These are phyloP conservation scores for Leishmania arabica DNA, from an alignment of 208 protist genomes.

Conservation along the genomic window DNA sequence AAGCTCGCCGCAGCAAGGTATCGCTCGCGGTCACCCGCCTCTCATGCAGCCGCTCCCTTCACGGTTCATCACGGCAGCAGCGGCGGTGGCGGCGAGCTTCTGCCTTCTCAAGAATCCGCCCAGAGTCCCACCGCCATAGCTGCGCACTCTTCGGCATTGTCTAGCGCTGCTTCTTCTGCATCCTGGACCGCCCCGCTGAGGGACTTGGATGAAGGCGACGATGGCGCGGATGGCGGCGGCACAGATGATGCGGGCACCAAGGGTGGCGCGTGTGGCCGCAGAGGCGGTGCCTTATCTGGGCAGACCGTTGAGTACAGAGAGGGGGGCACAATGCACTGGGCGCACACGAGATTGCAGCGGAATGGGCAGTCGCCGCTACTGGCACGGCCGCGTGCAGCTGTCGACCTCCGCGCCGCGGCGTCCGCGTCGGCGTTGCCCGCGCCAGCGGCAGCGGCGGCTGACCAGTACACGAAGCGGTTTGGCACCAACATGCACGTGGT, in stretches of 20 bases:
- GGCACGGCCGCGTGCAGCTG: neutral
- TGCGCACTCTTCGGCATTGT: neutral
- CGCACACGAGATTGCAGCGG: neutral
- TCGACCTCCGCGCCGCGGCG: neutral
- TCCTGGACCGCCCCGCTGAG: neutral
- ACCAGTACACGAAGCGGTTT: slow-evolving; percentile 52
- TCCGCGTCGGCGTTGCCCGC: neutral
- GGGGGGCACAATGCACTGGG: neutral
- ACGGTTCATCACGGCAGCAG: neutral
- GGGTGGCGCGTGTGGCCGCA: neutral
- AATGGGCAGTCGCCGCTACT: neutral
- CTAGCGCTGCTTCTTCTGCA: neutral
- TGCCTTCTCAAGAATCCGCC: neutral
- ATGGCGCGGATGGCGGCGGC: neutral
- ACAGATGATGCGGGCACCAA: neutral
- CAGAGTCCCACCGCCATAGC: neutral
- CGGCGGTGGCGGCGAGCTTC: neutral
- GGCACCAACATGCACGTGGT: slow-evolving; percentile 45
- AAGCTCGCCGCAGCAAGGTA: neutral
- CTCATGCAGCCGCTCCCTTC: neutral
- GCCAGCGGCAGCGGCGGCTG: slow-evolving; percentile 17
- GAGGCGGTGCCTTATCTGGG: neutral
- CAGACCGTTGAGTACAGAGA: neutral
- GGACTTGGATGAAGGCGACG: slow-evolving; percentile 14
- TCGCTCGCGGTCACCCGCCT: neutral